Evolutionary conservation across 345 rosid species (phyloP).

Genomic region (Ailanthus altissimus): DNA sequence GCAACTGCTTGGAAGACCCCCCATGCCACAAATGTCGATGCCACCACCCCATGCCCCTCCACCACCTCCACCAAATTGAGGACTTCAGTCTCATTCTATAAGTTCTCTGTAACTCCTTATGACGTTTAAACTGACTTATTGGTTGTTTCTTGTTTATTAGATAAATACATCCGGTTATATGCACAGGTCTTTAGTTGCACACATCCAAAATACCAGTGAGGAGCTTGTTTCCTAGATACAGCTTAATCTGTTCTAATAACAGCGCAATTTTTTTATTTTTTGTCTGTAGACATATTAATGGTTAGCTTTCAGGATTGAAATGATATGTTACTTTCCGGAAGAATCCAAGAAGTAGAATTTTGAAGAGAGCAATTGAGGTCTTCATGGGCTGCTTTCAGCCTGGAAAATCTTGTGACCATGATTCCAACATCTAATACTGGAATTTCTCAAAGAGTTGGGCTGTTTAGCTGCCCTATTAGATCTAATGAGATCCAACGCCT

Average conservation of each 20-base stretch:
- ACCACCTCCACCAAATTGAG: slow-evolving; percentile 27
- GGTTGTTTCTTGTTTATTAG: background rate
- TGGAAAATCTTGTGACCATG: background rate
- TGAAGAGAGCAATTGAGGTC: too few relatives aligned
- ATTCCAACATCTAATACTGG: too few relatives aligned
- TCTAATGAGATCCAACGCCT: too few relatives aligned
- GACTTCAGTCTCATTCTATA: background rate
- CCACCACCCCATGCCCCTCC: slow-evolving; percentile 43
- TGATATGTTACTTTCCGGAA: background rate
- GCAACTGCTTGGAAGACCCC: slow-evolving; percentile 51
- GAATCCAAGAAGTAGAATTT: background rate
- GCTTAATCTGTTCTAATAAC: background rate
- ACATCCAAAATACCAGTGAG: background rate
- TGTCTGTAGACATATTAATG: background rate
- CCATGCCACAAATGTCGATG: slow-evolving; percentile 68
- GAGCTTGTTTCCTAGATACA: background rate
- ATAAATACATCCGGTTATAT: background rate
- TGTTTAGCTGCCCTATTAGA: too few relatives aligned
- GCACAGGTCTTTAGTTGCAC: background rate
- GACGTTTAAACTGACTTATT: background rate
- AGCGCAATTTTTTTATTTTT: background rate
- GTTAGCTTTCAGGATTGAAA: background rate
- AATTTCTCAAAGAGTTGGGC: too few relatives aligned
- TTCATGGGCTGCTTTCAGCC: too few relatives aligned
- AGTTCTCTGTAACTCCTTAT: background rate